phyloP scores from a whole-genome alignment of 306 rosid genomes.

The Astragalus membranaceus region DNA sequence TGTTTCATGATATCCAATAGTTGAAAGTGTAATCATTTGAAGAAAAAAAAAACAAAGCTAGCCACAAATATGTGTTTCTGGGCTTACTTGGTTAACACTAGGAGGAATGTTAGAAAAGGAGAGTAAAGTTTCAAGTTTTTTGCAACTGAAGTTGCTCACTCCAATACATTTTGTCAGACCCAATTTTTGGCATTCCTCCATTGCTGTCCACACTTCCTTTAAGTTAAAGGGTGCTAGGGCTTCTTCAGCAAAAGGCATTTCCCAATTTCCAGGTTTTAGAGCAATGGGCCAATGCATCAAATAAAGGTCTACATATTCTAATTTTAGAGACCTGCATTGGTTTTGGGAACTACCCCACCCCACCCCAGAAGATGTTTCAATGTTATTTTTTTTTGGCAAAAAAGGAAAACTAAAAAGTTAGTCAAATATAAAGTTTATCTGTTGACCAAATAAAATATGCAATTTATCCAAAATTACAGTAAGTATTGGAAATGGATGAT shows the following conservation, averaged over 20 bases:
- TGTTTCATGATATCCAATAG: slow-evolving; percentile 1
- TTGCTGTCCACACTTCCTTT: slow-evolving; percentile 48
- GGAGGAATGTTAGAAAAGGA: slow-evolving; percentile 39
- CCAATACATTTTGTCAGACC: slow-evolving; percentile 26
- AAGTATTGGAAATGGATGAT: too few relatives aligned
- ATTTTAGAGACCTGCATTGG: slow-evolving; percentile 10
- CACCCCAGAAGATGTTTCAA: neutral
- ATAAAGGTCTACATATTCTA: slow-evolving; percentile 29
- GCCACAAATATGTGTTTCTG: neutral
- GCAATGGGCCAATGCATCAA: slow-evolving; percentile 29
- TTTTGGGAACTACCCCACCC: neutral
- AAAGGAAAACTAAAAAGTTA: too few relatives aligned
- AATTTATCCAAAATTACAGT: too few relatives aligned
- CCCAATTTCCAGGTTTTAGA: neutral
- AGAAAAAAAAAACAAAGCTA: neutral
- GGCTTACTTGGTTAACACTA: slow-evolving; percentile 18
- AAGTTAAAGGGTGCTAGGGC: slow-evolving; percentile 25
- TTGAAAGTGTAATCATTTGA: neutral
- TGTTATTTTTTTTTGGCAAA: neutral
- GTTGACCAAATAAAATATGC: too few relatives aligned
- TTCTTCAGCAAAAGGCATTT: neutral
- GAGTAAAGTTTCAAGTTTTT: slow-evolving; percentile 18
- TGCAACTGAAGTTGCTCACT: slow-evolving; percentile 19
- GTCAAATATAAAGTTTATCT: too few relatives aligned
- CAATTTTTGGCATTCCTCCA: slow-evolving; percentile 43